A percentile compares a stretch with the other conserved stretches of the same genome.
Evolutionary conservation across 1,139 yeast species (phyloP).

Genomic region (Scheffersomyces illinoinensis): DNA sequence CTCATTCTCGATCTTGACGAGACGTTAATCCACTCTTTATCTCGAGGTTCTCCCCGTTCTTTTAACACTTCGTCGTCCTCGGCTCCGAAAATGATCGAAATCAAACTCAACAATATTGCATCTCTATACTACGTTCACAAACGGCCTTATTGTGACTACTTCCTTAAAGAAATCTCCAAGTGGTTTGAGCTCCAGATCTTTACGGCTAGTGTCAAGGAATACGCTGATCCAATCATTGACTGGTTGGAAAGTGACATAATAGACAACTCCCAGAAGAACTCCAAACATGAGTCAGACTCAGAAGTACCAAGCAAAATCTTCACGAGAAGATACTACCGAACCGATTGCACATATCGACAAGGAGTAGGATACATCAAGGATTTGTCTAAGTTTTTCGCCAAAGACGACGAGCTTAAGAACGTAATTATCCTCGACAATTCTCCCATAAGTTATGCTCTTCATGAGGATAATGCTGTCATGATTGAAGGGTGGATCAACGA

Average conservation of each 20-base stretch:
- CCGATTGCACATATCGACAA: constrained; percentile 72
- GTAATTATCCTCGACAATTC: constrained; percentile 88
- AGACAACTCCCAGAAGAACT: constrained; percentile 6
- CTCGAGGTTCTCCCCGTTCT: constrained; percentile 56
- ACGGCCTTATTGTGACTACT: constrained; percentile 87
- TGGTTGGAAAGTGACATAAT: constrained; percentile 60
- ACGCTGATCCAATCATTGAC: constrained; percentile 96
- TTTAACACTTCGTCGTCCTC: constrained; percentile 45
- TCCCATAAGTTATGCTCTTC: constrained; percentile 82
- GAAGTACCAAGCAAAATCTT: constrained; percentile 32
- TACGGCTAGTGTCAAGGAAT: constrained; percentile 92
- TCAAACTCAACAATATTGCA: constrained; percentile 66
- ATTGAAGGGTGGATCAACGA: constrained; percentile 98
- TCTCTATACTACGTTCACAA: constrained; percentile 88
- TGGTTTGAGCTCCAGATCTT: constrained; percentile 91
- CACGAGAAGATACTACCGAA: constrained; percentile 69
- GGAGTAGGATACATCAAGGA: constrained; percentile 92
- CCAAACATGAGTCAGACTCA: background rate
- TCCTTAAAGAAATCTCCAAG: constrained; percentile 70
- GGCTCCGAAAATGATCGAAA: constrained; percentile 75
- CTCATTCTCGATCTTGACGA: constrained; percentile 89
- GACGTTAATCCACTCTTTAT: constrained; percentile 86
- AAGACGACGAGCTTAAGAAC: constrained; percentile 63
- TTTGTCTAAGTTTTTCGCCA: constrained; percentile 50
- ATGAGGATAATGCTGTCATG: constrained; percentile 84